These are phyloP conservation scores for Mycena vulgaris DNA, from an alignment of 768 basidiomycete genomes.

Conservation along the genomic window DNA sequence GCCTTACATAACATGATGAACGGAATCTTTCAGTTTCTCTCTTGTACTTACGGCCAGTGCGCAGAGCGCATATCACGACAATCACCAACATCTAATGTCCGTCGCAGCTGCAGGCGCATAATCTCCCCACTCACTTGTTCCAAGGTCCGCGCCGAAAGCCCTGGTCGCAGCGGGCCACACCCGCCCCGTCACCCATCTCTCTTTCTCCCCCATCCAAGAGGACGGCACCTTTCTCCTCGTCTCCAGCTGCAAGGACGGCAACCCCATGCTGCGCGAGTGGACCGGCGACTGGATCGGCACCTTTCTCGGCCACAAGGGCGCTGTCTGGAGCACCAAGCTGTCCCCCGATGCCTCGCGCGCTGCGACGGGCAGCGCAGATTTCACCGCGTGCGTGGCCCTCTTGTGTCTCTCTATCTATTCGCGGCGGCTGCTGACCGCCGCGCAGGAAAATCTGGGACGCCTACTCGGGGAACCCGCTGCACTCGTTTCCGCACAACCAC, in stretches of 20 bases:
- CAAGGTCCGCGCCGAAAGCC: conserved; percentile 78
- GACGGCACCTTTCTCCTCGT: conserved; percentile 92
- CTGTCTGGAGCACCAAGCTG: conserved; percentile 97
- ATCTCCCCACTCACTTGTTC: conserved; percentile 13
- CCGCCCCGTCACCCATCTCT: conserved; percentile 92
- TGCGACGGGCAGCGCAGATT: conserved; percentile 95
- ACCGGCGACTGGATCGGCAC: conserved; percentile 99
- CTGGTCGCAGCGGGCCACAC: conserved; percentile 91
- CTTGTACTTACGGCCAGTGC: conserved; percentile 23
- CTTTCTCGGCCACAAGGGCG: conserved; percentile 92
- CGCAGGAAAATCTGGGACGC: conserved; percentile 96
- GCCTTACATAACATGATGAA: neutral
- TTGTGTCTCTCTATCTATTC: conserved; percentile 17
- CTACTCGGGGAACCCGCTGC: conserved; percentile 86
- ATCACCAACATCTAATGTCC: conserved; percentile 28
- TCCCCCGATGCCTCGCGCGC: conserved; percentile 89
- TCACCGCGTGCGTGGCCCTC: conserved; percentile 84
- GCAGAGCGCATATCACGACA: conserved; percentile 33
- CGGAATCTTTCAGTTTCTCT: neutral
- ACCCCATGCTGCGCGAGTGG: conserved; percentile 97
- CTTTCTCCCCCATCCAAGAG: conserved; percentile 89
- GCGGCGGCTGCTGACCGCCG: conserved; percentile 31
- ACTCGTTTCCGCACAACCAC: conserved; percentile 98
- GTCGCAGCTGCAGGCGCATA: neutral
- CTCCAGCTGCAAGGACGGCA: conserved; percentile 99